Evolutionary conservation across 257 asterid species (phyloP).

Genomic region (Gentiana dahurica): DNA sequence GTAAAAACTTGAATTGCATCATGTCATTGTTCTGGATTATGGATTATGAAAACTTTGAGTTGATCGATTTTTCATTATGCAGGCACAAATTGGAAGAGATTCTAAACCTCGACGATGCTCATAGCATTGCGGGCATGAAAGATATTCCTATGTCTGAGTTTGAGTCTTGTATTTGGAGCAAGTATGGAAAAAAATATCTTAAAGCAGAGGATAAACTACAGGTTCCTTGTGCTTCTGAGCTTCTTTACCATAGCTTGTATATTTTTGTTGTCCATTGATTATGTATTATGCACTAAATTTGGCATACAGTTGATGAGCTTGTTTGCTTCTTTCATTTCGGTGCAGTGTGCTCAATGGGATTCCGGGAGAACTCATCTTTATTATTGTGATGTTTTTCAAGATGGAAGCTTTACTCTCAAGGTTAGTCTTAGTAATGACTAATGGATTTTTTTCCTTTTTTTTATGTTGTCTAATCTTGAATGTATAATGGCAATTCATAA

Average conservation of each 20-base stretch:
- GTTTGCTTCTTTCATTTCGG: constrained; percentile 5
- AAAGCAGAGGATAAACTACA: constrained; percentile 23
- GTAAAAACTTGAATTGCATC: constrained; percentile 10
- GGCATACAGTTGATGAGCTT: too few relatives aligned
- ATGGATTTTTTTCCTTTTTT: background rate
- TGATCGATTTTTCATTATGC: constrained; percentile 1
- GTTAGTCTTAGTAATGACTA: constrained; percentile 24
- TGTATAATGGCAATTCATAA: too few relatives aligned
- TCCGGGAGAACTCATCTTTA: constrained; percentile 50
- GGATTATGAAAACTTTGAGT: background rate
- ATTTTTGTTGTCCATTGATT: too few relatives aligned
- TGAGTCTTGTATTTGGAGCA: constrained; percentile 49
- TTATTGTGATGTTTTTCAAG: constrained; percentile 30
- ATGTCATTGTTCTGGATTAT: background rate
- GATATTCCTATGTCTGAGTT: constrained; percentile 37
- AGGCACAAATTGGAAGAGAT: constrained; percentile 52
- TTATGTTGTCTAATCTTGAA: too few relatives aligned
- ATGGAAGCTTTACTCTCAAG: constrained; percentile 54
- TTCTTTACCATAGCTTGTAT: too few relatives aligned
- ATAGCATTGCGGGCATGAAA: constrained; percentile 24
- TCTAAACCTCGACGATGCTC: constrained; percentile 28
- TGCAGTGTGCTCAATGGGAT: constrained; percentile 63
- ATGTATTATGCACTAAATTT: too few relatives aligned
- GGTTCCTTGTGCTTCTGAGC: constrained; percentile 17
- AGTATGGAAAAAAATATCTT: constrained; percentile 24